Evolutionary conservation across 2,329 filamentous ascomycete species (phyloP).

Genomic region (Mycosphaerella sp.): DNA sequence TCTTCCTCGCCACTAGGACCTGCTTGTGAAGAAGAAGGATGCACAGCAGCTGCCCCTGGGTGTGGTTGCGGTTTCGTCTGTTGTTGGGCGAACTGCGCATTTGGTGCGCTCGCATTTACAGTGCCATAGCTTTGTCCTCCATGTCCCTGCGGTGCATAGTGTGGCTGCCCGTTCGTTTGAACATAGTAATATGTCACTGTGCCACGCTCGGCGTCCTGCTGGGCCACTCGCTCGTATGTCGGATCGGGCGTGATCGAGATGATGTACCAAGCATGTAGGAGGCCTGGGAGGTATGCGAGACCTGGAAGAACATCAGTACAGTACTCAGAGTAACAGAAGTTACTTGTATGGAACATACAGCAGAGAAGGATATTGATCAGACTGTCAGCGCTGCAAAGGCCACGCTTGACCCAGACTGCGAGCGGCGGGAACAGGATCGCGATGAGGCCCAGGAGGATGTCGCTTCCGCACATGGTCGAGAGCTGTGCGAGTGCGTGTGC

Average conservation of each 20-base stretch:
- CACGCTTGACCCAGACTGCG: constrained; percentile 91
- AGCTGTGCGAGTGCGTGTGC: not conserved
- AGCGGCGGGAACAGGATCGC: constrained; percentile 53
- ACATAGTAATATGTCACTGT: constrained; percentile 72
- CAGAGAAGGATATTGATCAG: constrained; percentile 93
- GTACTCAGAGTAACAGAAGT: not conserved
- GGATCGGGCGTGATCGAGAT: constrained; percentile 81
- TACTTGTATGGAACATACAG: constrained; percentile 24
- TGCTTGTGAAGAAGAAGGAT: constrained; percentile 35
- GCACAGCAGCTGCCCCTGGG: constrained; percentile 34
- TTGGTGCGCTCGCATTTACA: constrained; percentile 33
- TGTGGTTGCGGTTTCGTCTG: constrained; percentile 25
- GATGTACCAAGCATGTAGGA: constrained; percentile 97
- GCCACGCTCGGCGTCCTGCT: constrained; percentile 51
- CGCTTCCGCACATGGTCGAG: constrained; percentile 52
- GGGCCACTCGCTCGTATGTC: constrained; percentile 58
- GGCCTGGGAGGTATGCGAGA: constrained; percentile 61
- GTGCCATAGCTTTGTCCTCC: constrained; percentile 36
- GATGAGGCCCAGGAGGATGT: constrained; percentile 55
- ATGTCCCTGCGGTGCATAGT: constrained; percentile 17
- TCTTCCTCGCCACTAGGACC: constrained; percentile 36
- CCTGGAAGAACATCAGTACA: constrained; percentile 16
- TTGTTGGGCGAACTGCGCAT: constrained; percentile 36
- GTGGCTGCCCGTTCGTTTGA: constrained; percentile 29
- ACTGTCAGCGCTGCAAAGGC: constrained; percentile 85